Percentiles rank a stretch among this genome's conserved stretches.
Evolutionary conservation across 257 asterid species (phyloP).

Genomic region (Solanum tacnaense): DNA sequence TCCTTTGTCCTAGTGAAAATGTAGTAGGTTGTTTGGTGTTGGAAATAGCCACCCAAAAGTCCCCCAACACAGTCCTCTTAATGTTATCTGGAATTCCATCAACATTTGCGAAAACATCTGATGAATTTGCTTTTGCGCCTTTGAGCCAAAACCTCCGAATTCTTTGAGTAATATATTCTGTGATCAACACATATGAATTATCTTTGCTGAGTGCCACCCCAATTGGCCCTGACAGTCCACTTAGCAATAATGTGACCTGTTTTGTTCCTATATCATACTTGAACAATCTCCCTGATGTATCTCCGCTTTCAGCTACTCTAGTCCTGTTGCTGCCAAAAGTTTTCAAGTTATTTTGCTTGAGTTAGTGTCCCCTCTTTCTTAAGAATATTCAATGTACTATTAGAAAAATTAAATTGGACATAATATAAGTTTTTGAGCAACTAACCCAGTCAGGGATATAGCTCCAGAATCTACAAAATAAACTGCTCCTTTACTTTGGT

Average conservation of each 20-base stretch:
- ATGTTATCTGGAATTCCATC: slow-evolving; percentile 38
- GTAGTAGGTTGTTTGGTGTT: slow-evolving; percentile 14
- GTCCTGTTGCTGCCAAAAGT: slow-evolving; percentile 18
- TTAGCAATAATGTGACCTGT: slow-evolving; percentile 11
- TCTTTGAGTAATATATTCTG: slow-evolving; percentile 24
- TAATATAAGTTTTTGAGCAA: background rate
- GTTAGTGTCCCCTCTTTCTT: background rate
- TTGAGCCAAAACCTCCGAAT: slow-evolving; percentile 28
- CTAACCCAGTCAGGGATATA: slow-evolving; percentile 1
- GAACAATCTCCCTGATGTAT: slow-evolving; percentile 29
- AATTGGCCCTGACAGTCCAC: slow-evolving; percentile 20
- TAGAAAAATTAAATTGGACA: background rate
- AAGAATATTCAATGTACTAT: background rate
- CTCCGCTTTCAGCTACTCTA: slow-evolving; percentile 17
- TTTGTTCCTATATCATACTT: slow-evolving; percentile 25
- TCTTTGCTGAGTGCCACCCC: slow-evolving; percentile 36
- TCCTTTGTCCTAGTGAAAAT: slow-evolving; percentile 17
- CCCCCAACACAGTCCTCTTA: slow-evolving; percentile 27
- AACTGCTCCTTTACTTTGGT: slow-evolving; percentile 23
- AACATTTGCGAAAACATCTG: slow-evolving; percentile 16
- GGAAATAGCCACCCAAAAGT: slow-evolving; percentile 38
- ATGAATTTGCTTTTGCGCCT: slow-evolving; percentile 25
- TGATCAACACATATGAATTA: slow-evolving; percentile 18
- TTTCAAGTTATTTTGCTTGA: background rate
- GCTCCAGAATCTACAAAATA: slow-evolving; percentile 36